These are phyloP conservation scores for Tillandsia fasciculata DNA, from an alignment of 176 grass and related monocot species.

Conservation along the genomic window DNA sequence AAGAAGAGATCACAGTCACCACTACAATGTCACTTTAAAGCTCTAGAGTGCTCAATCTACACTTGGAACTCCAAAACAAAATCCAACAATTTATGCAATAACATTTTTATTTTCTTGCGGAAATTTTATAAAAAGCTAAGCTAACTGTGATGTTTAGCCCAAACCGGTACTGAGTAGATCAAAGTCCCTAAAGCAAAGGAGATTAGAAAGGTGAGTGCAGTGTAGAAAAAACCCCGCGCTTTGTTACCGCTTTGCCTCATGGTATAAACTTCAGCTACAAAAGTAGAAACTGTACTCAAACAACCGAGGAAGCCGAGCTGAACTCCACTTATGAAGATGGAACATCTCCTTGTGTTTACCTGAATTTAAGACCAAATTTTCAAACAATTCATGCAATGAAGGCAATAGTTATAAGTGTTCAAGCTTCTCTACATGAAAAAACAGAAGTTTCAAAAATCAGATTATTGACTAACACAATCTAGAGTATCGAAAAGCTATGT, in stretches of 20 bases:
- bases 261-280: constrained; percentile 75
- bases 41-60: too few relatives aligned
- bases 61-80: too few relatives aligned
- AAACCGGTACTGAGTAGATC: constrained; percentile 68
- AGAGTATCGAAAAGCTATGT: too few relatives aligned
- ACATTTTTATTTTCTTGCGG: too few relatives aligned
- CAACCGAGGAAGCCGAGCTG: constrained; percentile 79
- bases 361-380: constrained; percentile 3
- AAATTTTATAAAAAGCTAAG: not conserved
- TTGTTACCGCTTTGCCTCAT: constrained; percentile 73
- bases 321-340: constrained; percentile 48
- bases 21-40: too few relatives aligned
- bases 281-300: constrained; percentile 91
- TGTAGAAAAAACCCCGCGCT: constrained; percentile 53
- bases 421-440: too few relatives aligned
- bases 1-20: too few relatives aligned
- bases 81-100: too few relatives aligned
- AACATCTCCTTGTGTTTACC: constrained; percentile 50
- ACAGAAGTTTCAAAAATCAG: too few relatives aligned
- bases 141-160: constrained; percentile 33
- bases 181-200: constrained; percentile 78
- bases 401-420: too few relatives aligned
- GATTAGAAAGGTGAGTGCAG: constrained; percentile 37
- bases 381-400: not conserved
- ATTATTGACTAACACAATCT: too few relatives aligned